Conservation (phyloP, 2,329 filamentous ascomycete genomes). For the Stenocarpella maydis region DNA sequence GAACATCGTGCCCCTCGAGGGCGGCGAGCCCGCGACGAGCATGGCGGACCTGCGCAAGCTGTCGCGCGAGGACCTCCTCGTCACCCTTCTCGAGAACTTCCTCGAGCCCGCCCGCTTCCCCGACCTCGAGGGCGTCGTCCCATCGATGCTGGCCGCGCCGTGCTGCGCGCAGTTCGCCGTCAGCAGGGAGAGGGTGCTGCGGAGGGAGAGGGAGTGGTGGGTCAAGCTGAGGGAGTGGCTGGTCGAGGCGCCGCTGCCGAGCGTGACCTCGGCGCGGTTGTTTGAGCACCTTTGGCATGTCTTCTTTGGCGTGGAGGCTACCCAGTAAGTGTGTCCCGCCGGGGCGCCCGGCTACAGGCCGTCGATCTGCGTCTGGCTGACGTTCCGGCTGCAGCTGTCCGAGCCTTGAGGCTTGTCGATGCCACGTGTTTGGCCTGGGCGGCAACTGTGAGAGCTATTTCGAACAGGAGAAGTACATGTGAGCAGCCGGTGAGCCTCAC, state of each 20-base stretch:
- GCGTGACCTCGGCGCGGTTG: constrained; percentile 55
- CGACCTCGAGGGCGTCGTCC: constrained; percentile 41
- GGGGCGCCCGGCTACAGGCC: background rate
- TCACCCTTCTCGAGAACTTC: constrained; percentile 39
- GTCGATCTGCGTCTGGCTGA: background rate
- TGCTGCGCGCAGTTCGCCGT: constrained; percentile 65
- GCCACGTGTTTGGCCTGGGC: constrained; percentile 39
- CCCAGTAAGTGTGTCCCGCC: constrained; percentile 34
- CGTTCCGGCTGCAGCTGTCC: constrained; percentile 34
- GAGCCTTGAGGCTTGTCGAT: constrained; percentile 36
- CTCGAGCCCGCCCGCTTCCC: constrained; percentile 30
- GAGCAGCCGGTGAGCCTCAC: background rate
- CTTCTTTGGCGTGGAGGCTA: constrained; percentile 41
- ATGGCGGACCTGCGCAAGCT: background rate
- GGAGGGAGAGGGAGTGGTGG: constrained; percentile 54
- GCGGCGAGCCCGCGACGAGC: constrained; percentile 5
- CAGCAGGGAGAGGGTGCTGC: constrained; percentile 51
- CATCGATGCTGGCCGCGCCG: constrained; percentile 49
- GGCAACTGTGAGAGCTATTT: constrained; percentile 37
- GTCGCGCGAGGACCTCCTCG: constrained; percentile 36
- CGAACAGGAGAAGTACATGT: constrained; percentile 28
- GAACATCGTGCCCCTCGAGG: constrained; percentile 39
- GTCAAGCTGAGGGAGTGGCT: constrained; percentile 56
- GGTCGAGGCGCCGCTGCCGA: constrained; percentile 51
- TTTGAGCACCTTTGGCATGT: constrained; percentile 64